Percentiles rank a stretch among this genome's conserved stretches.
phyloP scores from a whole-genome alignment of 352 stramenopile genomes.

The Phytophthora sp. region DNA sequence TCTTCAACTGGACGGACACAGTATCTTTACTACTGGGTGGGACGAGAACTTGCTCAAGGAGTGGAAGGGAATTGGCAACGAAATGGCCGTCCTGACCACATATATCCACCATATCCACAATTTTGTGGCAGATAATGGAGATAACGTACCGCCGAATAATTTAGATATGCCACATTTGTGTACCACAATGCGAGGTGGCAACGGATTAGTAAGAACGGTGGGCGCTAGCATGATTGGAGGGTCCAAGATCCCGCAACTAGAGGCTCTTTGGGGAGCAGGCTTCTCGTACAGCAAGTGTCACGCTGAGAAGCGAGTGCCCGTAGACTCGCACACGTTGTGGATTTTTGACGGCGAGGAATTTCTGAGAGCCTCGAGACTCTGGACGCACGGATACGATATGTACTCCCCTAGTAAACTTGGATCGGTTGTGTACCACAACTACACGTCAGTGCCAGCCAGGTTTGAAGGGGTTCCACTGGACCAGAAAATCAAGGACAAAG shows the following conservation, averaged over 20 bases:
- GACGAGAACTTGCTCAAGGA: slow-evolving; percentile 70
- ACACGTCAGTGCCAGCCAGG: slow-evolving; percentile 61
- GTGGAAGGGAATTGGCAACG: slow-evolving; percentile 71
- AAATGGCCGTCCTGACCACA: slow-evolving; percentile 83
- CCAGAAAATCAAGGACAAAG: slow-evolving; percentile 41
- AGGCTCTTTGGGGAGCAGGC: slow-evolving; percentile 69
- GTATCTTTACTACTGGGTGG: slow-evolving; percentile 86
- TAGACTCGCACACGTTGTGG: slow-evolving; percentile 77
- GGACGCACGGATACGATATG: slow-evolving; percentile 69
- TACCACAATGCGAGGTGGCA: slow-evolving; percentile 65
- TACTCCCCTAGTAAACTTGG: slow-evolving; percentile 61
- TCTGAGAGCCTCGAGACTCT: slow-evolving; percentile 58
- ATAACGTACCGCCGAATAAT: slow-evolving; percentile 61
- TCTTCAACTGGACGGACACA: slow-evolving; percentile 81
- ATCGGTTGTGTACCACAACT: slow-evolving; percentile 73
- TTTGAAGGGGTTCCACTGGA: slow-evolving; percentile 60
- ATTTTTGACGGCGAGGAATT: slow-evolving; percentile 75
- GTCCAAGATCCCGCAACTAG: slow-evolving; percentile 72
- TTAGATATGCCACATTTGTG: slow-evolving; percentile 74
- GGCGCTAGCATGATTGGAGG: slow-evolving; percentile 77
- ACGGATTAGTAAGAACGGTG: slow-evolving; percentile 68
- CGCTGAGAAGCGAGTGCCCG: slow-evolving; percentile 61
- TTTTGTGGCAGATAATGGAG: slow-evolving; percentile 72
- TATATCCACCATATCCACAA: slow-evolving; percentile 85
- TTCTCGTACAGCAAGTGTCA: slow-evolving; percentile 83